These are phyloP conservation scores for Sphaerulina populicola DNA, from an alignment of 2,329 filamentous ascomycete species.

Conservation along the genomic window DNA sequence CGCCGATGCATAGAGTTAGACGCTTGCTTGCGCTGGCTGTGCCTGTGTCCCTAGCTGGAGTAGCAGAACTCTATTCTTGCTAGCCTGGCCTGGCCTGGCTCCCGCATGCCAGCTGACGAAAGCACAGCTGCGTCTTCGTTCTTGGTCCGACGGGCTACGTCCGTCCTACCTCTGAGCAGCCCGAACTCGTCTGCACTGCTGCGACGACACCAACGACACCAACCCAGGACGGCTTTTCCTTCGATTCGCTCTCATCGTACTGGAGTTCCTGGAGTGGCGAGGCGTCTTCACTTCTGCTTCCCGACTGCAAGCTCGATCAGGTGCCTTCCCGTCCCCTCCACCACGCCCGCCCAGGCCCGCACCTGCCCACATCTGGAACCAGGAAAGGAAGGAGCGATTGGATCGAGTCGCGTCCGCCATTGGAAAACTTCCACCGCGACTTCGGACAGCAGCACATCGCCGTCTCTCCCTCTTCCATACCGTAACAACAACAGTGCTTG, in stretches of 20 bases:
- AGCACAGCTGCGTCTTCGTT: slow-evolving; percentile 9
- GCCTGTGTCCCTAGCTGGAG: slow-evolving; percentile 11
- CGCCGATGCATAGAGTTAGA: slow-evolving; percentile 21
- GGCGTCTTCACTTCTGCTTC: background rate
- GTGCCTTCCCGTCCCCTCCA: background rate
- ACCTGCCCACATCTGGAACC: background rate
- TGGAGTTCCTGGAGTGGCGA: background rate
- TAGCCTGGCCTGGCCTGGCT: slow-evolving; percentile 10
- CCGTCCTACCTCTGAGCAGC: background rate
- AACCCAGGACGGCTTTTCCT: background rate
- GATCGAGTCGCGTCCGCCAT: background rate
- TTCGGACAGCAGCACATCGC: background rate
- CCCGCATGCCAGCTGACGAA: slow-evolving; percentile 22
- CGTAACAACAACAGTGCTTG: background rate
- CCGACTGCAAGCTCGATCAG: background rate
- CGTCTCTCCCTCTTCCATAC: background rate
- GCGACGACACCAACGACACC: background rate
- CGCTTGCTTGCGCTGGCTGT: slow-evolving; percentile 18
- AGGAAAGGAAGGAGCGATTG: background rate
- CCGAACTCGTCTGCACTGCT: background rate
- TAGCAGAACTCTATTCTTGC: slow-evolving; percentile 22
- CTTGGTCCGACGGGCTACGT: background rate
- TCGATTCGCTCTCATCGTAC: background rate
- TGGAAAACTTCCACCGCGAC: background rate
- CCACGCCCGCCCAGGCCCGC: background rate